These are phyloP conservation scores for Gossypium ekmanianum DNA, from an alignment of 345 rosid species.

Conservation along the genomic window DNA sequence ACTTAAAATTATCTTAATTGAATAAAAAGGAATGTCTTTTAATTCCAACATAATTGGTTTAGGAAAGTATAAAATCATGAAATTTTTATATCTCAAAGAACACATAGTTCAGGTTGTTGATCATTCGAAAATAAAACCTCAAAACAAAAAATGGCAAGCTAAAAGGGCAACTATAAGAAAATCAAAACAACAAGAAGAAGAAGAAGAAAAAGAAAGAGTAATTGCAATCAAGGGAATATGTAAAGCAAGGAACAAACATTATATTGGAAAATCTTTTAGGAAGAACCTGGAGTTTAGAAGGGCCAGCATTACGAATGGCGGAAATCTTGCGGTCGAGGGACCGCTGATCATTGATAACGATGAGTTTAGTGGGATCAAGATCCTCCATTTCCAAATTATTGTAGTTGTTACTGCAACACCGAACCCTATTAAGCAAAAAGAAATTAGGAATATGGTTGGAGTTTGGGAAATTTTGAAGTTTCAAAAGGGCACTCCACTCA, in stretches of 20 bases:
- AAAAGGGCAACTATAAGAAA: not conserved
- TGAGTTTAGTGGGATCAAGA: conserved; percentile 27
- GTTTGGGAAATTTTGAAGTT: not conserved
- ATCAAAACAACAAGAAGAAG: not conserved
- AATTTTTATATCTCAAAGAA: not conserved
- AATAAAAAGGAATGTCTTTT: not conserved
- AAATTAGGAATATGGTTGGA: not conserved
- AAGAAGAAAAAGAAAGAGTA: not conserved
- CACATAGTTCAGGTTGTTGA: not conserved
- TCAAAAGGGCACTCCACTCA: not conserved
- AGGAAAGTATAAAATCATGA: not conserved
- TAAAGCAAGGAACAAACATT: not conserved
- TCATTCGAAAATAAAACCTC: not conserved
- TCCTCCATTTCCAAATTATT: conserved; percentile 27
- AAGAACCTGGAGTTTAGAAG: conserved; percentile 74
- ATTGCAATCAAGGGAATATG: not conserved
- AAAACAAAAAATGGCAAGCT: not conserved
- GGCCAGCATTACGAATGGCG: conserved; percentile 59
- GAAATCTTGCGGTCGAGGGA: conserved; percentile 44
- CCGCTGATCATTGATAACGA: conserved; percentile 37
- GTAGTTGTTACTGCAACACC: conserved; percentile 2
- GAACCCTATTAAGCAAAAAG: conserved; percentile 19
- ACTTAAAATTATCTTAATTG: not conserved
- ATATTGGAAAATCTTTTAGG: not conserved
- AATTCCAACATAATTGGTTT: not conserved